Evolutionary conservation across 305 asterid species (phyloP).

Genomic region (Withania somnifera): DNA sequence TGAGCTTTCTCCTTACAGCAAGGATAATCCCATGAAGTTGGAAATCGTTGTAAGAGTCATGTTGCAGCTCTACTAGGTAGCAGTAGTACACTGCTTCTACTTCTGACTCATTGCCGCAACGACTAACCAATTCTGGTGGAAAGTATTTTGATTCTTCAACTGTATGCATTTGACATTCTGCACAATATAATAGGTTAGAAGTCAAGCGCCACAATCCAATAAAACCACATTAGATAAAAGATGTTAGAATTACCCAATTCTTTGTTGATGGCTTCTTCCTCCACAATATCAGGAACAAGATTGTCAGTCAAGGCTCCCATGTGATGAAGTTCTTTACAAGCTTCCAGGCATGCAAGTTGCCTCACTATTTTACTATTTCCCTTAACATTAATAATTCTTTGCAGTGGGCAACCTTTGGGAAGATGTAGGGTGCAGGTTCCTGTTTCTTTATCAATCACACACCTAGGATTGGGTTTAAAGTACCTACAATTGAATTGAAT

Average conservation of each 20-base stretch:
- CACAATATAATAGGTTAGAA: slow-evolving; percentile 4
- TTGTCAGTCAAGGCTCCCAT: slow-evolving; percentile 51
- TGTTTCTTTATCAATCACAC: slow-evolving; percentile 29
- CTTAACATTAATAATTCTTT: slow-evolving; percentile 17
- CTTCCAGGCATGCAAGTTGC: slow-evolving; percentile 77
- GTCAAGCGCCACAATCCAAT: too few species aligned
- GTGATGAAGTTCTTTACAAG: slow-evolving; percentile 70
- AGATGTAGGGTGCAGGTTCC: slow-evolving; percentile 41
- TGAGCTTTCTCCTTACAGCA: slow-evolving; percentile 39
- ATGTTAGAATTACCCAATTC: slow-evolving; percentile 23
- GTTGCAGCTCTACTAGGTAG: slow-evolving; percentile 41
- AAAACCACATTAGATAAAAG: background rate
- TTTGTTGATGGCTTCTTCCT: slow-evolving; percentile 40
- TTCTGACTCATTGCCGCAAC: slow-evolving; percentile 6
- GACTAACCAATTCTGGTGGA: slow-evolving; percentile 55
- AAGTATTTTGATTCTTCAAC: slow-evolving; percentile 32
- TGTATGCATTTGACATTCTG: slow-evolving; percentile 26
- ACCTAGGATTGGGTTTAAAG: slow-evolving; percentile 61
- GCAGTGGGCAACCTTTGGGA: slow-evolving; percentile 64
- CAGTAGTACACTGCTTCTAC: slow-evolving; percentile 20
- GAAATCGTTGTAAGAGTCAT: slow-evolving; percentile 18
- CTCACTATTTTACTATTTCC: slow-evolving; percentile 32
- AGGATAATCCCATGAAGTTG: slow-evolving; percentile 39
- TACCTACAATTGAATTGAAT: slow-evolving; percentile 29
- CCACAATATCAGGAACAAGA: slow-evolving; percentile 67